phyloP scores from a whole-genome alignment of 2,329 filamentous ascomycete genomes.

The Colletotrichum godetiae region DNA sequence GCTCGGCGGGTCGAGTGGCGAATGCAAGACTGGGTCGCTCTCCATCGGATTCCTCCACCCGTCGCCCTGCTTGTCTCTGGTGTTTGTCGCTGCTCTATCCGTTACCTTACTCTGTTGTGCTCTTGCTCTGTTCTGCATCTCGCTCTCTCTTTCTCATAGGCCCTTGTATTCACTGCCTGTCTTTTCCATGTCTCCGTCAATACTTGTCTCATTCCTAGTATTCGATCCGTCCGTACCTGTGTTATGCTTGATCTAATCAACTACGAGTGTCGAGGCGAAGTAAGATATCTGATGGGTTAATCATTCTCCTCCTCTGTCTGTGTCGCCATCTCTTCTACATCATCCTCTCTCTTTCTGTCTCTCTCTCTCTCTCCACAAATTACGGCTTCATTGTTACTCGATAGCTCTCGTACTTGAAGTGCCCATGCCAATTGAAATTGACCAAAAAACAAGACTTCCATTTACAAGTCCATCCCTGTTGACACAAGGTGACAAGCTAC shows the following conservation, averaged over 20 bases:
- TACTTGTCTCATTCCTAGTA: not conserved
- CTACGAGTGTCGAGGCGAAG: not conserved
- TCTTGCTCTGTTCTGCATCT: not conserved
- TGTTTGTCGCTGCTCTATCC: not conserved
- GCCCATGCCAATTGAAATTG: not conserved
- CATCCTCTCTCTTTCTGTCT: not conserved
- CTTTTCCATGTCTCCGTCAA: not conserved
- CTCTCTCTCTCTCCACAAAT: not conserved
- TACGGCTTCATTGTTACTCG: not conserved
- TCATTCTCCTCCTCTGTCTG: not conserved
- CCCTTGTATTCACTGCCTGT: not conserved
- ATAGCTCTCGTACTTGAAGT: not conserved
- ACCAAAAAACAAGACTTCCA: not conserved
- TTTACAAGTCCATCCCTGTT: not conserved
- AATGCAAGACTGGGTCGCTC: constrained; percentile 17
- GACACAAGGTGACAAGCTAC: not conserved
- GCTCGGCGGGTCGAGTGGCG: constrained; percentile 29
- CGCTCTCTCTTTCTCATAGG: not conserved
- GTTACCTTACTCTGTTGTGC: not conserved
- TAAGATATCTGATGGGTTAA: not conserved
- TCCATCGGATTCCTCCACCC: constrained; percentile 13
- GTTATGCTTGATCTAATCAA: not conserved
- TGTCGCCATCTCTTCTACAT: not conserved
- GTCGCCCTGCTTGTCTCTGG: not conserved
- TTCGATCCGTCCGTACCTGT: not conserved